Evolutionary conservation across 73 alveolate genomes (phyloP).

Genomic region (Diophrys sp.): DNA sequence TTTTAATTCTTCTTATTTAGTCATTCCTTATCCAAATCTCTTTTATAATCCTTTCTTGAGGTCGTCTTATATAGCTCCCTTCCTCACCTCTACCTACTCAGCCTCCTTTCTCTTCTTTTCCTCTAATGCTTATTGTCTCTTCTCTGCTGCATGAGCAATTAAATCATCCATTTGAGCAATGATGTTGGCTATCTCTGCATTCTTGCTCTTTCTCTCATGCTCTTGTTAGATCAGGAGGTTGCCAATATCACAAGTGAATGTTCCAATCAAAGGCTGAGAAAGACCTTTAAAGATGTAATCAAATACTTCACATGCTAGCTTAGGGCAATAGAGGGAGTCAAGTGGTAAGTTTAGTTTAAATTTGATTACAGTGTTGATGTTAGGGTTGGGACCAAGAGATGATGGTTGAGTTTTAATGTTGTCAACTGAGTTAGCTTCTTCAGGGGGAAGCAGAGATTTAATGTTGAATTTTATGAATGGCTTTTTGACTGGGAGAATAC

Average conservation of each 20-base stretch:
- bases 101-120: not conserved
- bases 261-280: slow-evolving; percentile 80
- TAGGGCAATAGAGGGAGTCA: slow-evolving; percentile 71
- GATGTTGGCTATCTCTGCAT: not conserved
- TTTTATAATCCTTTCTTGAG: slow-evolving; percentile 32
- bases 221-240: slow-evolving; percentile 39
- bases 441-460: slow-evolving; percentile 62
- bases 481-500: slow-evolving; percentile 90
- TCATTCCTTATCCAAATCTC: not conserved
- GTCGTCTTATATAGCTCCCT: slow-evolving; percentile 25
- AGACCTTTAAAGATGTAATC: slow-evolving; percentile 80
- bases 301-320: slow-evolving; percentile 68
- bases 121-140: not conserved
- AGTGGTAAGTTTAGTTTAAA: slow-evolving; percentile 84
- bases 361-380: slow-evolving; percentile 78
- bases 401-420: slow-evolving; percentile 92
- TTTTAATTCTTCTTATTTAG: too few species aligned
- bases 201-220: not conserved
- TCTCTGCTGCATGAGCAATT: not conserved
- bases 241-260: slow-evolving; percentile 68
- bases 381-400: slow-evolving; percentile 96
- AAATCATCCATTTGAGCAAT: not conserved
- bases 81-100: not conserved
- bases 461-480: slow-evolving; percentile 91
- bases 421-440: slow-evolving; percentile 41